Conservation (phyloP, 2,329 filamentous ascomycete species). For the Aureobasidium sp. region DNA sequence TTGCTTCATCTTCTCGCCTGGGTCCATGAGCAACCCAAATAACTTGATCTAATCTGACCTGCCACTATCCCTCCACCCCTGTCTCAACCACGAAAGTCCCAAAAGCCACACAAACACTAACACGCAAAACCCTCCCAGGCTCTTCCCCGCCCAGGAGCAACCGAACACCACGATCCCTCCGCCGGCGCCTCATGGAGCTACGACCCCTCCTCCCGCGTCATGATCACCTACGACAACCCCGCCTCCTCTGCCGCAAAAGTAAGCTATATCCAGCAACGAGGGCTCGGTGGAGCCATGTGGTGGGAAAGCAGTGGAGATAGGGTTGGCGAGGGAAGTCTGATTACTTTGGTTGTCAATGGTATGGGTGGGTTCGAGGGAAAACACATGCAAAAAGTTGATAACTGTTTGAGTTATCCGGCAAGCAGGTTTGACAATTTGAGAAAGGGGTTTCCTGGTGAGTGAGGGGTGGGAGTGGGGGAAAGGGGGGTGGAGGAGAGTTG, state of each 20-base stretch:
- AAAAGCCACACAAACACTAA: neutral
- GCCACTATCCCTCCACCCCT: neutral
- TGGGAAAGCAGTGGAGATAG: constrained; percentile 84
- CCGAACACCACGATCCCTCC: constrained; percentile 47
- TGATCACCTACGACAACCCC: constrained; percentile 72
- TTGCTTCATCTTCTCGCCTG: neutral
- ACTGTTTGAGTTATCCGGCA: constrained; percentile 45
- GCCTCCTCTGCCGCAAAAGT: constrained; percentile 63
- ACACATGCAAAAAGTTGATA: constrained; percentile 41
- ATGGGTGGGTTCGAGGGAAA: constrained; percentile 34
- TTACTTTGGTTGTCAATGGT: constrained; percentile 34
- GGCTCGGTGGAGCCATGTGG: constrained; percentile 91
- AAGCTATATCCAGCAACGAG: constrained; percentile 57
- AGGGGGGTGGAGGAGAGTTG: neutral
- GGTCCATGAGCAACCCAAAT: constrained; percentile 18
- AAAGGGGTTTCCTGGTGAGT: constrained; percentile 34
- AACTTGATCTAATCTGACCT: constrained; percentile 37
- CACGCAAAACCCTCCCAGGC: constrained; percentile 31
- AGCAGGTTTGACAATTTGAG: constrained; percentile 49
- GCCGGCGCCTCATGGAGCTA: constrained; percentile 73
- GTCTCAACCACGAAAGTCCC: neutral
- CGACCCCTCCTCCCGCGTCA: constrained; percentile 51
- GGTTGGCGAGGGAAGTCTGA: constrained; percentile 57
- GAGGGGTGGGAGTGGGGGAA: neutral
- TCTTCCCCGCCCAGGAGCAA: constrained; percentile 61